Evolutionary conservation across 108 stramenopile species (phyloP), one percentile per base, ranked within the genome.

Genomic region (Nitzschia sp.): DNA sequence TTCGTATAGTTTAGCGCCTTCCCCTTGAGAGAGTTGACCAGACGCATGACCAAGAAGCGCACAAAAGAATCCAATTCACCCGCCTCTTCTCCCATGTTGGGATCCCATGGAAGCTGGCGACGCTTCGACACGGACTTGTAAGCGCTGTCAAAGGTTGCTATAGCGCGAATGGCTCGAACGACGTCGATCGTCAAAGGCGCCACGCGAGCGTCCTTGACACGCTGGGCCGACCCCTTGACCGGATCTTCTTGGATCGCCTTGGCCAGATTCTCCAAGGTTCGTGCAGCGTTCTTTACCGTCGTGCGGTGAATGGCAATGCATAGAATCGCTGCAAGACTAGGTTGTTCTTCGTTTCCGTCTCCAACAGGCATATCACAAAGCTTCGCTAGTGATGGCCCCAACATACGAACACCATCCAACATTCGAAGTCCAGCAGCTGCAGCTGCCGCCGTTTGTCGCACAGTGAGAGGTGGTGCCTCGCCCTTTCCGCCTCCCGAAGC

Each of bases 301-400:
- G 90, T 88, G 31, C 93, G 82, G 64, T 94, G 93, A 71, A 94
- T 83, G 46, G 87, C 89, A 62, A 94, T 94, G 63, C 93, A 91
- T 24, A 94, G 68, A 30, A 80, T 84, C 11, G 93, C 81, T 5
- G 93, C 93, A 45, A 94, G 68, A 35, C 86, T 88, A 21, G 76
- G 56, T 23, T 69, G 70, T 31, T 80, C 79, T 57, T 76, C 66
- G n/a, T 35, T 64, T 42, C 79, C 79, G 46, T 80, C 84, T 27
- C 79, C 78, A 19, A 83, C 45, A 13, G 64, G 62, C 73, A 91
- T 79, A 58, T 94, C 93, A 58, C 93, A 90, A 0, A 94, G 78
- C 64, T 91, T 94, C 3, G 93, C 87, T 13, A 94, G 53, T n/a
- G 93, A 91, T 0, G 93, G 93, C 5, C 93, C 93, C 19, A 94